Conservation (phyloP, 2,329 filamentous ascomycete species). For the Neonectria sp. region DNA sequence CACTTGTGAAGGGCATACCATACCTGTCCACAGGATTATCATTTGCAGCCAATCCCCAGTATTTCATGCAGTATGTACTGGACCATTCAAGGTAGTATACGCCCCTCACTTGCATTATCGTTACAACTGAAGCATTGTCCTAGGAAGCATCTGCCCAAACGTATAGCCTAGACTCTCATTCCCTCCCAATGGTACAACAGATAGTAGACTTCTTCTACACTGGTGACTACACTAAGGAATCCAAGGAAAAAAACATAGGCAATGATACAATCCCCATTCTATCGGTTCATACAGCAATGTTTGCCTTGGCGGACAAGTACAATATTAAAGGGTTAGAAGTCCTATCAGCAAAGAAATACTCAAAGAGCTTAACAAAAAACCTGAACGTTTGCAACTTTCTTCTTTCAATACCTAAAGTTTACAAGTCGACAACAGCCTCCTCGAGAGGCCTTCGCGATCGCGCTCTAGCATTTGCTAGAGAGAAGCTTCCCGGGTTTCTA, state of each 20-base stretch:
- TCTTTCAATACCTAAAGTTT: conserved; percentile 21
- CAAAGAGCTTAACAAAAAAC: not conserved
- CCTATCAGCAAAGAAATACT: conserved; percentile 28
- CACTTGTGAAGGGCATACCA: not conserved
- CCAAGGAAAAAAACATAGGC: not conserved
- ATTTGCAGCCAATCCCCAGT: not conserved
- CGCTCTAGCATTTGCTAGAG: conserved; percentile 6
- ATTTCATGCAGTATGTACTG: conserved; percentile 10
- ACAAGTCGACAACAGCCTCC: not conserved
- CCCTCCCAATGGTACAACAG: conserved; percentile 7
- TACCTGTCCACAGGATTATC: conserved; percentile 7
- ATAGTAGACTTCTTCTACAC: conserved; percentile 41
- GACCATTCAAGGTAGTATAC: not conserved
- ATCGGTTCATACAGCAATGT: conserved; percentile 20
- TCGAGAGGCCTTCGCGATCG: conserved; percentile 15
- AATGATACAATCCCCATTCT: not conserved
- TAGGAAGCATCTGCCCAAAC: conserved; percentile 29
- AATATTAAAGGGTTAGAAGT: conserved; percentile 23
- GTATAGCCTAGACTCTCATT: conserved; percentile 22
- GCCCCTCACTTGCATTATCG: not conserved
- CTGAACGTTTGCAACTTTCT: conserved; percentile 15
- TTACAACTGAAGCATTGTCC: not conserved
- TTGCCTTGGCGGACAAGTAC: conserved; percentile 34
- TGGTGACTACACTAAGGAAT: conserved; percentile 3
- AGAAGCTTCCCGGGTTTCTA: not conserved